Evolutionary conservation across 108 stramenopile species (phyloP), one percentile per base, ranked within the genome.

Genomic region (Tribonema minus): DNA sequence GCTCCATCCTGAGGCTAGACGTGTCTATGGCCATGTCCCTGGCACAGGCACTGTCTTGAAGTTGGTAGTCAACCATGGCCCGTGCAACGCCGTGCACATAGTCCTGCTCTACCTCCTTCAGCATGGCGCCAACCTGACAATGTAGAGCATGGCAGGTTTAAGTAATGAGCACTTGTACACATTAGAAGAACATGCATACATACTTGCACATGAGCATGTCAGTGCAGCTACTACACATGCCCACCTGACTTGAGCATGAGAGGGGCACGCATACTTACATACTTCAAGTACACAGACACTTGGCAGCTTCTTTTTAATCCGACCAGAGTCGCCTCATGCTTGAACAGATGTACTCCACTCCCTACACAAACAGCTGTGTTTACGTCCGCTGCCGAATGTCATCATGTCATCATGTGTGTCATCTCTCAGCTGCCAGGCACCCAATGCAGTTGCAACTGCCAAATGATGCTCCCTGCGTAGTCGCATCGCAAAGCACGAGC

Each of bases 11-110:
- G 0, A 7, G 37, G 61, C 31, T 30, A 64, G 74, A 6, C 62
- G 37, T 4, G 74, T 75, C 46, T 15, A 75, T 54, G 20, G 41
- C 64, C 7, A 75, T 33, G 26, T 15, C 54, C 64, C 34, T 25
- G 26, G 63, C 61, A 30, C n/a, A 26, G 37, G 31, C 63, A 2
- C 41, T 37, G 30, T 85, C 83, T 33, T 59, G 66, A 12, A 85
- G 37, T 58, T 73, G 78, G 76, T 85, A 85, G 36, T 85, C 83
- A 7, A 85, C 83, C 31, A 84, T 62, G 34, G 78, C 40, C 64
- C 80, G 71, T 0, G 85, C 85, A 7, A 75, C 76, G 0, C 76
- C 78, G 2, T 71, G 37, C 68, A 58, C 33, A 40, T 80, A 82
- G 70, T 63, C 82, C 0, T 12, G 15, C n/a, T 60, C 41, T 3